Conservation (phyloP, 768 basidiomycete species). For the Lanmaoa pseudosensibilis region DNA sequence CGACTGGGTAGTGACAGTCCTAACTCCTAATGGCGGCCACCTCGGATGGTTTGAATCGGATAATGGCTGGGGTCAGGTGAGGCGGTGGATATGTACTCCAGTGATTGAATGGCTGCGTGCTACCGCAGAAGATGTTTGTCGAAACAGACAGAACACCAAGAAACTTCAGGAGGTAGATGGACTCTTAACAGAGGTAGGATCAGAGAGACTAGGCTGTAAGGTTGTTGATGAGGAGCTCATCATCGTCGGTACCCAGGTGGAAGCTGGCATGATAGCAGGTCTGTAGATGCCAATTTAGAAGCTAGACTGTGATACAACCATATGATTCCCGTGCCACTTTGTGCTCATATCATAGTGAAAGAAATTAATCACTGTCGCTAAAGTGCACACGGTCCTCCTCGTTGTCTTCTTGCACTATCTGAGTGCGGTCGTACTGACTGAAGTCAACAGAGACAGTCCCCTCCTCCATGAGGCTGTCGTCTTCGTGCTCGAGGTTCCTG, state of each 20-base stretch:
- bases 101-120: conserved; percentile 71
- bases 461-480: conserved; percentile 81
- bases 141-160: conserved; percentile 32
- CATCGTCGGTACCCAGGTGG: conserved; percentile 52
- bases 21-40: conserved; percentile 71
- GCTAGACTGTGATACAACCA: conserved; percentile 8
- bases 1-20: conserved; percentile 54
- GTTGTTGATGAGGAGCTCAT: conserved; percentile 53
- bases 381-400: conserved; percentile 70
- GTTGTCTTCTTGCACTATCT: conserved; percentile 44
- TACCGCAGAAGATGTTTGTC: conserved; percentile 51
- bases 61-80: conserved; percentile 31
- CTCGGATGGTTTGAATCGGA: conserved; percentile 79
- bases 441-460: conserved; percentile 85
- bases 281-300: conserved; percentile 40
- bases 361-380: conserved; percentile 79
- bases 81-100: conserved; percentile 68
- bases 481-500: conserved; percentile 64
- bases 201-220: conserved; percentile 56
- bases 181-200: conserved; percentile 58
- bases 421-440: conserved; percentile 80
- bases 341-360: neutral
- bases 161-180: conserved; percentile 54
- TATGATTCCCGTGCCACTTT: conserved; percentile 9
- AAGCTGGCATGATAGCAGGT: conserved; percentile 60